phyloP scores from a whole-genome alignment of 2,329 filamentous ascomycete species.

The Colletotrichum sidae region DNA sequence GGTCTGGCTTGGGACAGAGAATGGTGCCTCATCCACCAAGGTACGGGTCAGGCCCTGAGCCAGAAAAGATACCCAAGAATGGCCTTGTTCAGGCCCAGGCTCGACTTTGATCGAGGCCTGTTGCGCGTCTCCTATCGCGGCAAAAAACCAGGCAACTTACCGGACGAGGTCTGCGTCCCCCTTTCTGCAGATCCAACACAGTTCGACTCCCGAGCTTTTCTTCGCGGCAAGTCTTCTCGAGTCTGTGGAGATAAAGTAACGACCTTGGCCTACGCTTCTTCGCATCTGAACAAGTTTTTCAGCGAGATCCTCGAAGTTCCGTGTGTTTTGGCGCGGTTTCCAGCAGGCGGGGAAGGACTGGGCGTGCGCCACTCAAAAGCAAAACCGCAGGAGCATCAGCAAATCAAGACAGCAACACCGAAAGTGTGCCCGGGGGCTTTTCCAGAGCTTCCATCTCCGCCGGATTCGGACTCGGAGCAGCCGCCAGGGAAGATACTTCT shows the following conservation, averaged over 20 bases:
- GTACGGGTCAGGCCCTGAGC: constrained; percentile 84
- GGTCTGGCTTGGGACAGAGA: constrained; percentile 95
- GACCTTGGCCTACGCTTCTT: constrained; percentile 76
- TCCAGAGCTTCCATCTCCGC: constrained; percentile 64
- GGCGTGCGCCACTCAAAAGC: constrained; percentile 78
- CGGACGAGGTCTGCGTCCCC: constrained; percentile 63
- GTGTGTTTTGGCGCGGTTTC: constrained; percentile 87
- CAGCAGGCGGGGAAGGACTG: constrained; percentile 70
- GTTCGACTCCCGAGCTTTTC: constrained; percentile 56
- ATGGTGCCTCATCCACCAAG: constrained; percentile 93
- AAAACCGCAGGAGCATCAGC: constrained; percentile 71
- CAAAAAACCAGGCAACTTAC: constrained; percentile 38
- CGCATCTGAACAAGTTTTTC: constrained; percentile 80
- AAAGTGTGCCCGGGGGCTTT: constrained; percentile 63
- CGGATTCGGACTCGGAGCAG: constrained; percentile 67
- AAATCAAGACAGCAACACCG: constrained; percentile 39
- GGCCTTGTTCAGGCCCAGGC: constrained; percentile 80
- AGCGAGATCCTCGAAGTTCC: constrained; percentile 79
- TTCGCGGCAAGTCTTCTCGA: constrained; percentile 65
- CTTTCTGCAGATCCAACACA: constrained; percentile 75
- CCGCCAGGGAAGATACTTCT: constrained; percentile 73
- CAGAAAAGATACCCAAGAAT: constrained; percentile 92
- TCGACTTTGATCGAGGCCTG: constrained; percentile 77
- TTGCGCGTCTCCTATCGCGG: constrained; percentile 70
- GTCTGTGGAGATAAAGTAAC: constrained; percentile 87